These are phyloP conservation scores for Hypoxylon crocopeplum DNA, from an alignment of 495 filamentous ascomycete genomes.

Conservation along the genomic window DNA sequence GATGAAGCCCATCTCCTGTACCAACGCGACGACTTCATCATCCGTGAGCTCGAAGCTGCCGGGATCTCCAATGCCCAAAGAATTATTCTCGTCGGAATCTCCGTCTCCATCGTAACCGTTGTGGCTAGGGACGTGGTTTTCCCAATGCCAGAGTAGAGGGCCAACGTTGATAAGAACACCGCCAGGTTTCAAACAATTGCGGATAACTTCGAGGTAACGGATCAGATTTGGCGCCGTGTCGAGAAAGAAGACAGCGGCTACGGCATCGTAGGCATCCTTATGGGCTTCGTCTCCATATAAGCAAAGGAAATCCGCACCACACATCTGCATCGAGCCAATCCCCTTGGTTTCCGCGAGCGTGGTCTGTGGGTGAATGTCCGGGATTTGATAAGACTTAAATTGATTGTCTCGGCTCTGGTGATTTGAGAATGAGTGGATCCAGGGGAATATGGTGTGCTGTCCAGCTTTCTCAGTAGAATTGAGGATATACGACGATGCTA, in stretches of 20 bases:
- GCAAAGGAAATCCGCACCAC: slow-evolving; percentile 80
- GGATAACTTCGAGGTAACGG: slow-evolving; percentile 82
- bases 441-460: slow-evolving; percentile 76
- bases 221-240: slow-evolving; percentile 95
- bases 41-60: slow-evolving; percentile 87
- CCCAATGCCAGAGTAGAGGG: slow-evolving; percentile 90
- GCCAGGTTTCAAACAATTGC: slow-evolving; percentile 74
- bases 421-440: slow-evolving; percentile 83
- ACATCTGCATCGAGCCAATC: slow-evolving; percentile 80
- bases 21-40: slow-evolving; percentile 80
- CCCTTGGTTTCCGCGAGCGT: slow-evolving; percentile 53
- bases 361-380: slow-evolving; percentile 75
- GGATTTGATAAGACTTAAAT: slow-evolving; percentile 70
- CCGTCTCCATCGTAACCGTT: slow-evolving; percentile 53
- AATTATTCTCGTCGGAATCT: slow-evolving; percentile 51
- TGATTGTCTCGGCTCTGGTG: slow-evolving; percentile 73
- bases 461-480: slow-evolving; percentile 61
- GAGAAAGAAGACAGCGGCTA: slow-evolving; percentile 92
- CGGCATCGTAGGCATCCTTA: slow-evolving; percentile 72
- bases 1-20: slow-evolving; percentile 78
- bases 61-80: slow-evolving; percentile 71
- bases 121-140: slow-evolving; percentile 58
- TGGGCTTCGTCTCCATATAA: slow-evolving; percentile 69
- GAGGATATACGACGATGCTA: slow-evolving; percentile 86
- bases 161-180: slow-evolving; percentile 91